These are phyloP conservation scores for Thelephora aurantiotincta DNA, from an alignment of 768 basidiomycete species.

Conservation along the genomic window DNA sequence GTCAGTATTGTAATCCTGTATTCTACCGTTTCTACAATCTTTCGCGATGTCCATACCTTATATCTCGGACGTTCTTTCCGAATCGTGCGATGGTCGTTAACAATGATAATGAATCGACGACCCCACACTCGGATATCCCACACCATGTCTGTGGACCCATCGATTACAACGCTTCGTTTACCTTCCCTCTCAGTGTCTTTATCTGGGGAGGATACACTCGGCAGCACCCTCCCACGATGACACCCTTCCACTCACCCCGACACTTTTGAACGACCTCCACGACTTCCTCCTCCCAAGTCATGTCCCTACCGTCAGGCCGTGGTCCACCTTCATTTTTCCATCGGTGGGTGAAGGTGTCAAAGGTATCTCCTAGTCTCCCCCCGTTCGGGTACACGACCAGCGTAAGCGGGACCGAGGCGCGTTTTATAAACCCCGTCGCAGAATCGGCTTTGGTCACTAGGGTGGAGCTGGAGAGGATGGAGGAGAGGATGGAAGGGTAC, in stretches of 20 bases:
- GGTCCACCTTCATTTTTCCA: constrained; percentile 18
- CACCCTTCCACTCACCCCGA: constrained; percentile 27
- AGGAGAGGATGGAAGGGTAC: constrained; percentile 24
- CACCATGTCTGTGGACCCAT: too few species aligned
- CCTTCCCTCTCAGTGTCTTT: constrained; percentile 8
- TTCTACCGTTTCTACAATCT: too few species aligned
- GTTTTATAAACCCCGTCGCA: not conserved
- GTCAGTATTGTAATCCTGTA: too few species aligned
- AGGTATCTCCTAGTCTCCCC: constrained; percentile 26
- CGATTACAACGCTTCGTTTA: not conserved
- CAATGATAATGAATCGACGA: too few species aligned
- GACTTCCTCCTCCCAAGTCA: constrained; percentile 15
- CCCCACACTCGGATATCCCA: too few species aligned
- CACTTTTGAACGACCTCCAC: constrained; percentile 6
- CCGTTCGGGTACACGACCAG: constrained; percentile 67
- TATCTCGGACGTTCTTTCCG: too few species aligned
- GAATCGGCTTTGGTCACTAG: not conserved
- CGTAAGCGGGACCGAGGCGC: constrained; percentile 1
- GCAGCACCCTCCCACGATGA: constrained; percentile 62
- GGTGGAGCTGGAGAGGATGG: constrained; percentile 20
- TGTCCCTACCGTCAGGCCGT: constrained; percentile 22
- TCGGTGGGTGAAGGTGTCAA: constrained; percentile 28
- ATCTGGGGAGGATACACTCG: constrained; percentile 44
- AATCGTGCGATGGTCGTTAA: too few species aligned
- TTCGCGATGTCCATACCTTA: too few species aligned